Conservation (phyloP, 192 early-diverging fungal species). For the Phycomyces blakesleeanus region DNA sequence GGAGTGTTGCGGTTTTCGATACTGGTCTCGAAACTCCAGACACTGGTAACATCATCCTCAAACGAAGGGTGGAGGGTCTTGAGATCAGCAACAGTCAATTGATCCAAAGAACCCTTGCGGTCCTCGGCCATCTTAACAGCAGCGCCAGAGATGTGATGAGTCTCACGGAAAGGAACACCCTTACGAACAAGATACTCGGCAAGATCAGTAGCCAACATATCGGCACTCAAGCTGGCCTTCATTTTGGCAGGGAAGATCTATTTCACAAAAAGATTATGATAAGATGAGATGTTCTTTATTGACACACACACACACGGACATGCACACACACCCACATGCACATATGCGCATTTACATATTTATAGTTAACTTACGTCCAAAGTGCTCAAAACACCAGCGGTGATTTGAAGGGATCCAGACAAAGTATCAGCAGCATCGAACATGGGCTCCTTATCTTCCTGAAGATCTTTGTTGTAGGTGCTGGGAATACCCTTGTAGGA, state of each 20-base stretch:
- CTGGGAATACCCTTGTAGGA: conserved; percentile 94
- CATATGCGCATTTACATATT: too few relatives aligned
- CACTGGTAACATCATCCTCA: conserved; percentile 70
- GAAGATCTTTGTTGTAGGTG: conserved; percentile 99
- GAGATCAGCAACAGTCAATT: conserved; percentile 78
- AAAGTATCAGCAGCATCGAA: conserved; percentile 94
- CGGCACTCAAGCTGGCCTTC: conserved; percentile 72
- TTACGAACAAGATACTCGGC: conserved; percentile 98
- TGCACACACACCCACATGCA: too few relatives aligned
- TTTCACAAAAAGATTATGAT: too few relatives aligned
- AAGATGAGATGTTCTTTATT: too few relatives aligned
- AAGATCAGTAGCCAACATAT: conserved; percentile 98
- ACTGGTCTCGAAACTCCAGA: conserved; percentile 91
- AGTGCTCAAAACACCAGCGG: conserved; percentile 88
- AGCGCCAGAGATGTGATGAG: conserved; percentile 95
- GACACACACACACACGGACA: too few relatives aligned
- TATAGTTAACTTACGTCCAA: conserved; percentile 51
- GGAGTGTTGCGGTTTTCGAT: conserved; percentile 84
- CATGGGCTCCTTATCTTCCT: conserved; percentile 99
- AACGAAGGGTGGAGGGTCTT: conserved; percentile 83
- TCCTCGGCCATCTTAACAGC: conserved; percentile 94
- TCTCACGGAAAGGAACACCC: conserved; percentile 97
- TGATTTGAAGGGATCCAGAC: conserved; percentile 87
- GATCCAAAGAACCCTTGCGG: conserved; percentile 62
- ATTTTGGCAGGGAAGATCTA: conserved; percentile 85